A percentile compares a stretch with the other conserved stretches of the same genome.
phyloP scores from a whole-genome alignment of 805 yeast genomes.

The Isabelozyma gotoi region DNA sequence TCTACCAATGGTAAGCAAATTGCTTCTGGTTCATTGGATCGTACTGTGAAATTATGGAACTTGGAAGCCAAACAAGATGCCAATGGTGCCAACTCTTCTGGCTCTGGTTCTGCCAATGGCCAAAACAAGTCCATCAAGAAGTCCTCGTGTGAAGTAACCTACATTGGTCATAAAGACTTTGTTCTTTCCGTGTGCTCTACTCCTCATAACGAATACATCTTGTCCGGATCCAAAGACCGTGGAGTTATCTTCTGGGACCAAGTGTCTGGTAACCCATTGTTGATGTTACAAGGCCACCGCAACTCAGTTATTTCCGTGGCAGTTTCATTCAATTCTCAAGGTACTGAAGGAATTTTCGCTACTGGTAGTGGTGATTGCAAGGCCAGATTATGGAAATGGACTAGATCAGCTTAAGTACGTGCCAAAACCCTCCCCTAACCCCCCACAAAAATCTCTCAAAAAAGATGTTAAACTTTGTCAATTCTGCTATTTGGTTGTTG shows the following conservation, averaged over 20 bases:
- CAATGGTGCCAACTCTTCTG: conserved; percentile 17
- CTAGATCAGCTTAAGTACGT: conserved; percentile 26
- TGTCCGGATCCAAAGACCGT: conserved; percentile 95
- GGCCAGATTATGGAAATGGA: conserved; percentile 95
- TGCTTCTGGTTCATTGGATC: conserved; percentile 92
- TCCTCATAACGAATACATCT: conserved; percentile 85
- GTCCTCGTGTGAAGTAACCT: conserved; percentile 82
- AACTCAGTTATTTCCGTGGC: conserved; percentile 94
- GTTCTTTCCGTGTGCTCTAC: conserved; percentile 92
- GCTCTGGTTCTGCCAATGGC: conserved; percentile 14
- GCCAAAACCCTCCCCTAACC: no score
- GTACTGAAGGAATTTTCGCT: conserved; percentile 83
- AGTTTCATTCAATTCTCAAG: conserved; percentile 76
- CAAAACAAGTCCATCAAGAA: conserved; percentile 18
- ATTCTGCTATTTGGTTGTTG: background rate
- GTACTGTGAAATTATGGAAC: conserved; percentile 95
- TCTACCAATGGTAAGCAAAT: conserved; percentile 89
- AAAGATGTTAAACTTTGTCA: background rate
- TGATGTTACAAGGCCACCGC: conserved; percentile 96
- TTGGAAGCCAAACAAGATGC: conserved; percentile 55
- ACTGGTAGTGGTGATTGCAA: conserved; percentile 98
- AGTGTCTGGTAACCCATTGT: conserved; percentile 81
- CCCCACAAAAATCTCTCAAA: background rate
- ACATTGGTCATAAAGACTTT: conserved; percentile 94
- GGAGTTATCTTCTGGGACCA: conserved; percentile 98